These are phyloP conservation scores for Fusarium tricinctum DNA, from an alignment of 2,329 filamentous ascomycete genomes.

Conservation along the genomic window DNA sequence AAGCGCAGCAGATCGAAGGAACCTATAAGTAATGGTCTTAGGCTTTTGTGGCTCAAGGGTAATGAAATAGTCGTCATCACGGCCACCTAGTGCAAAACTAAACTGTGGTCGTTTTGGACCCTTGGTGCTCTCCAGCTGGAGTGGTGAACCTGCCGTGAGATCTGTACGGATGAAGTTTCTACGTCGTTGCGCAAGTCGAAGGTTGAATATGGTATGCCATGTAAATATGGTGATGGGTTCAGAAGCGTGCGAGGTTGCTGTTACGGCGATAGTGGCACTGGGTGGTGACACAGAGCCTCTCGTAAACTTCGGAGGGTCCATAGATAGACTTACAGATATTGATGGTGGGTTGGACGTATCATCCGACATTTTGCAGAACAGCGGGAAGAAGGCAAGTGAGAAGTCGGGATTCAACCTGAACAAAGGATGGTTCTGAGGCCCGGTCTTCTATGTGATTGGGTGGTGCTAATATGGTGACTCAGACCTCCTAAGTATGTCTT, in stretches of 20 bases:
- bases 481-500: no score
- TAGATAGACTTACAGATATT: not conserved
- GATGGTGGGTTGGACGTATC: not conserved
- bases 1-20: not conserved
- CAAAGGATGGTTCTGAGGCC: no score
- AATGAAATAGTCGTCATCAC: not conserved
- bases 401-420: no score
- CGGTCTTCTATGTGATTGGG: no score
- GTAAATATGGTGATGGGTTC: not conserved
- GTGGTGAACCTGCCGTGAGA: not conserved
- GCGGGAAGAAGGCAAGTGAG: no score
- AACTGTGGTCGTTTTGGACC: not conserved
- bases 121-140: not conserved
- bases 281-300: not conserved
- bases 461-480: no score
- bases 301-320: not conserved
- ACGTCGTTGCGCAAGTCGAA: not conserved
- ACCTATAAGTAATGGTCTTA: rapidly evolving
- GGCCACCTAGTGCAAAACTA: not conserved
- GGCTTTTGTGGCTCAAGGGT: not conserved
- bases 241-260: not conserved
- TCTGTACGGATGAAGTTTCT: not conserved
- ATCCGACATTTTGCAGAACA: not conserved
- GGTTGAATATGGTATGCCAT: not conserved
- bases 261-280: not conserved